Conservation (phyloP, 2,329 filamentous ascomycete species). For the Calonectria crousiana region DNA sequence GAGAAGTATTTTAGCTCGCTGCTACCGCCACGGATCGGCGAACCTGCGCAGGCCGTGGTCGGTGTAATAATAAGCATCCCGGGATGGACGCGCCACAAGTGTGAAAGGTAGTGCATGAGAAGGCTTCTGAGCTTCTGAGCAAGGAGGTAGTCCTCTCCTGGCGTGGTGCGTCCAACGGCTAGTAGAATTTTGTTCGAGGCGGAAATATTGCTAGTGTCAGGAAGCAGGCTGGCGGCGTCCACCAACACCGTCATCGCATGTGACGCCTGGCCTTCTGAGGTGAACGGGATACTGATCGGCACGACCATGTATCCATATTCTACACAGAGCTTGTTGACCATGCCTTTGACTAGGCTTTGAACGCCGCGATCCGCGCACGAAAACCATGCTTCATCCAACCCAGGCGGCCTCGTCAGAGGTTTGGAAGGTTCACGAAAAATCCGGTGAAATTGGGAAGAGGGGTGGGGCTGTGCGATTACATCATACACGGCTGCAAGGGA, state of each 20-base stretch:
- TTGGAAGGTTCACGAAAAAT: slow-evolving; percentile 42
- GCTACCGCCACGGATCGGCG: slow-evolving; percentile 52
- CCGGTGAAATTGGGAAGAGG: slow-evolving; percentile 66
- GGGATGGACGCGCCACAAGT: slow-evolving; percentile 73
- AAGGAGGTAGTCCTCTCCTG: slow-evolving; percentile 74
- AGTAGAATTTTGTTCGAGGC: slow-evolving; percentile 75
- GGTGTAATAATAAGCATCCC: slow-evolving; percentile 81
- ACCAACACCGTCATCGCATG: slow-evolving; percentile 81
- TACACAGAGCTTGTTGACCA: slow-evolving; percentile 65
- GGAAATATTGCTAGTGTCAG: slow-evolving; percentile 63
- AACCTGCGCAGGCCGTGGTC: slow-evolving; percentile 66
- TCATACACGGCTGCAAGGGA: slow-evolving; percentile 76
- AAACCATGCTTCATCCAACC: slow-evolving; percentile 75
- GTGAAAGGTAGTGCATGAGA: slow-evolving; percentile 77
- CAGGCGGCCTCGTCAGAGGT: slow-evolving; percentile 63
- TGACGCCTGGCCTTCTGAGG: slow-evolving; percentile 75
- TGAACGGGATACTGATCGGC: slow-evolving; percentile 68
- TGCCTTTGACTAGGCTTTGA: slow-evolving; percentile 54
- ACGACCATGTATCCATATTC: slow-evolving; percentile 65
- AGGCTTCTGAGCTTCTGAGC: slow-evolving; percentile 77
- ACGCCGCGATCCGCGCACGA: slow-evolving; percentile 55
- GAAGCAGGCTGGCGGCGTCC: slow-evolving; percentile 64
- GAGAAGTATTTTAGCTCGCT: slow-evolving; percentile 6
- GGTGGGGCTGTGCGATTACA: slow-evolving; percentile 73
- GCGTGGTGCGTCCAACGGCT: slow-evolving; percentile 71